Evolutionary conservation across 441 rosid genomes (phyloP).

Genomic region (Corymbia citriodora): DNA sequence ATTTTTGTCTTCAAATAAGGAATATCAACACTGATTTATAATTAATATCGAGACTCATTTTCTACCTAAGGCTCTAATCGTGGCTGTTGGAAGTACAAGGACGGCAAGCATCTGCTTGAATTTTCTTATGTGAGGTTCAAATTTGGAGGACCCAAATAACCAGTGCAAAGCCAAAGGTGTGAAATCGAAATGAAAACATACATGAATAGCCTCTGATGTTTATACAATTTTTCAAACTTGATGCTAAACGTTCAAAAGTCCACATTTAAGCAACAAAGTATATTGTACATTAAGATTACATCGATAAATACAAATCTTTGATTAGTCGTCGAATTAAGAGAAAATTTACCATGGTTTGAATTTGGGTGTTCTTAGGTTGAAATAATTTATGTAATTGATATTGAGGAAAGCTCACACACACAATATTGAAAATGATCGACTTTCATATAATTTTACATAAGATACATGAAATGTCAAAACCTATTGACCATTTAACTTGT

Average conservation of each 20-base stretch:
- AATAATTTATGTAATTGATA: not conserved
- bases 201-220: not conserved
- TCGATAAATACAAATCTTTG: not conserved
- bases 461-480: not conserved
- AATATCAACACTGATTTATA: not conserved
- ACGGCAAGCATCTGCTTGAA: not conserved
- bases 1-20: not conserved
- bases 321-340: not conserved
- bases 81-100: not conserved
- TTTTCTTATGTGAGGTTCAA: not conserved
- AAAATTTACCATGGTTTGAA: not conserved
- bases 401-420: not conserved
- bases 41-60: not conserved
- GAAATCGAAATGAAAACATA: not conserved
- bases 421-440: too few species aligned
- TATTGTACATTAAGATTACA: not conserved
- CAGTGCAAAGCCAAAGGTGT: not conserved
- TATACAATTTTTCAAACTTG: not conserved
- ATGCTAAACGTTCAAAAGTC: not conserved
- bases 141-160: not conserved
- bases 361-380: not conserved
- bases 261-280: not conserved
- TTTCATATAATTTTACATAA: too few species aligned
- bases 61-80: not conserved
- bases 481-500: too few species aligned